These are phyloP conservation scores for Trichophyton rubrum DNA, from an alignment of 2,329 filamentous ascomycete genomes.

Conservation along the genomic window DNA sequence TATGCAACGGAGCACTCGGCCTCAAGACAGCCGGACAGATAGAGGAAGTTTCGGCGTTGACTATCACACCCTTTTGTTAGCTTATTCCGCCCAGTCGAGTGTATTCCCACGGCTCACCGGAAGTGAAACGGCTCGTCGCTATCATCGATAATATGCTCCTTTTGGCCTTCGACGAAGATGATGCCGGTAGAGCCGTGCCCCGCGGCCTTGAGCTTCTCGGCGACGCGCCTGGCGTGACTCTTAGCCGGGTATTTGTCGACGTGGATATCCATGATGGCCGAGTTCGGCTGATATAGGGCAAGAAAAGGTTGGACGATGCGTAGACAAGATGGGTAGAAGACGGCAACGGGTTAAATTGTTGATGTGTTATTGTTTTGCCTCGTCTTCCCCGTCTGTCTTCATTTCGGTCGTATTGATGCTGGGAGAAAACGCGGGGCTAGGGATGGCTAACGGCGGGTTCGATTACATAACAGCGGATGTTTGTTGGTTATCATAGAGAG, in stretches of 20 bases:
- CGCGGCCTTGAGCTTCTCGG: slow-evolving; percentile 54
- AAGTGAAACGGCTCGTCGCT: slow-evolving; percentile 75
- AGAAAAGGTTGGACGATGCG: neutral
- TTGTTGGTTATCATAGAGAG: neutral
- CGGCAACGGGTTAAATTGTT: neutral
- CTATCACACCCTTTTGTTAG: neutral
- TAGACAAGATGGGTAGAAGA: neutral
- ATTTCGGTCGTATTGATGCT: neutral
- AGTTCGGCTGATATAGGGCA: neutral
- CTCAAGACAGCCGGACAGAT: slow-evolving; percentile 73
- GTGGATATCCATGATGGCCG: slow-evolving; percentile 25
- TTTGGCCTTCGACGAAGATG: slow-evolving; percentile 78
- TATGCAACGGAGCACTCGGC: slow-evolving; percentile 73
- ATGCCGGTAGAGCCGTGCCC: slow-evolving; percentile 57
- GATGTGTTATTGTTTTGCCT: neutral
- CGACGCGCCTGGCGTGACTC: slow-evolving; percentile 71
- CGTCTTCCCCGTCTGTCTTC: slow-evolving; percentile 9
- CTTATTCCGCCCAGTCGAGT: neutral
- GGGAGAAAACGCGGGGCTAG: neutral
- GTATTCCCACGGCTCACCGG: slow-evolving; percentile 39
- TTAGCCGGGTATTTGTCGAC: slow-evolving; percentile 67
- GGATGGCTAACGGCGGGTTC: neutral
- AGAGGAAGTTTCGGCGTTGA: slow-evolving; percentile 88
- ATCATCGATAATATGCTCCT: slow-evolving; percentile 72
- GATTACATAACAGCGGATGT: slow-evolving; percentile 2